These are phyloP conservation scores for Trichosporon asahii DNA, from an alignment of 1,284 basidiomycete genomes.

Conservation along the genomic window DNA sequence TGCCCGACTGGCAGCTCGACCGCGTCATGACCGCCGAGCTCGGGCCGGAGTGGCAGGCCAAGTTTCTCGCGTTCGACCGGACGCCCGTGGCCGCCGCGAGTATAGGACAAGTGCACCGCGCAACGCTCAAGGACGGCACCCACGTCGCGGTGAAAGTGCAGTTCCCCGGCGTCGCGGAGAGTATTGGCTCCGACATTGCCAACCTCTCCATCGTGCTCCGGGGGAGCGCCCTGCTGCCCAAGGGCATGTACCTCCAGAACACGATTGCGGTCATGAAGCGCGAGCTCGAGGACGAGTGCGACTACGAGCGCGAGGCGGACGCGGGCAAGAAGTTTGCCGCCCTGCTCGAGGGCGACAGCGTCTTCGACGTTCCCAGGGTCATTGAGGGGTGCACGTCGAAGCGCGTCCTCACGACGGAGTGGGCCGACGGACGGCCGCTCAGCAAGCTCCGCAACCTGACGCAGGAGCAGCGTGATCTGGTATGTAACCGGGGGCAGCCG, in stretches of 20 bases:
- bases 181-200: slow-evolving; percentile 80
- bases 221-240: slow-evolving; percentile 75
- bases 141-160: slow-evolving; percentile 90
- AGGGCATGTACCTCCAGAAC: slow-evolving; percentile 82
- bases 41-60: slow-evolving; percentile 68
- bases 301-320: slow-evolving; percentile 82
- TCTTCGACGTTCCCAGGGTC: slow-evolving; percentile 83
- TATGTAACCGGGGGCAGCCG: slow-evolving; percentile 48
- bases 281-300: slow-evolving; percentile 92
- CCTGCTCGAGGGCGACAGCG: slow-evolving; percentile 59
- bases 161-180: slow-evolving; percentile 85
- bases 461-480: slow-evolving; percentile 72
- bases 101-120: slow-evolving; percentile 92
- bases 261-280: slow-evolving; percentile 83
- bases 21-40: slow-evolving; percentile 72
- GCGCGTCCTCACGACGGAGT: slow-evolving; percentile 85
- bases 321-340: slow-evolving; percentile 65
- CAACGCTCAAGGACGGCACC: slow-evolving; percentile 57
- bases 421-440: slow-evolving; percentile 76
- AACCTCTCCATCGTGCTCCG: slow-evolving; percentile 81
- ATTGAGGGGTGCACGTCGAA: slow-evolving; percentile 70
- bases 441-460: slow-evolving; percentile 61
- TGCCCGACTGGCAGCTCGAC: slow-evolving; percentile 99
- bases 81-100: slow-evolving; percentile 93
- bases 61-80: slow-evolving; percentile 74